A percentile compares a stretch with the other conserved stretches of the same genome.
Evolutionary conservation across 2,329 filamentous ascomycete species (phyloP).

Genomic region (Ophiostoma ulmi): DNA sequence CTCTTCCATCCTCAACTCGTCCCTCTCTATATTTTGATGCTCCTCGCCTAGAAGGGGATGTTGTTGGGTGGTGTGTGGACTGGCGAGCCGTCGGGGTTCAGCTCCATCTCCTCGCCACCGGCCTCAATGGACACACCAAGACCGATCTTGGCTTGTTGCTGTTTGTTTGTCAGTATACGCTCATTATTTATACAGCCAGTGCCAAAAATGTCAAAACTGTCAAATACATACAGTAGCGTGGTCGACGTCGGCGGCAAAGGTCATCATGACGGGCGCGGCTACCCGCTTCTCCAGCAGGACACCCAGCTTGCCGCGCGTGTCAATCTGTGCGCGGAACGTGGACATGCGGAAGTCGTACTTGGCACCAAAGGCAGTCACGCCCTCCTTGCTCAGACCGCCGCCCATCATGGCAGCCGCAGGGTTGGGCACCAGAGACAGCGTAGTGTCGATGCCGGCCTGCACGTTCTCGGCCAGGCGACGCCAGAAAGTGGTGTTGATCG

Average conservation of each 20-base stretch:
- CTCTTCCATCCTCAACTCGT: neutral
- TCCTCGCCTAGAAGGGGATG: constrained; percentile 54
- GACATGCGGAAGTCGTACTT: constrained; percentile 98
- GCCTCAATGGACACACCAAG: constrained; percentile 89
- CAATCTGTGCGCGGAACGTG: constrained; percentile 91
- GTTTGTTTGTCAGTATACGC: constrained; percentile 32
- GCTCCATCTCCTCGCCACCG: constrained; percentile 77
- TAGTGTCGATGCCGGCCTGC: constrained; percentile 92
- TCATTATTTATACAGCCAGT: neutral
- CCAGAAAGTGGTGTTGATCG: constrained; percentile 91
- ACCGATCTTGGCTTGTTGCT: constrained; percentile 95
- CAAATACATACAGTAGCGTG: constrained; percentile 62
- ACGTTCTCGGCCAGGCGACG: constrained; percentile 87
- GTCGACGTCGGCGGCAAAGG: constrained; percentile 94
- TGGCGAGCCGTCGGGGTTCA: constrained; percentile 65
- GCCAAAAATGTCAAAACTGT: neutral
- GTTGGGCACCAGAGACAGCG: constrained; percentile 69
- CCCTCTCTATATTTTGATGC: neutral
- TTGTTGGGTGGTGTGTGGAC: constrained; percentile 51
- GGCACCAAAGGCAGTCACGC: constrained; percentile 82
- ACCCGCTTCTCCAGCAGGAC: constrained; percentile 94
- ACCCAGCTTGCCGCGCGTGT: constrained; percentile 89
- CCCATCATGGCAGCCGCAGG: constrained; percentile 57
- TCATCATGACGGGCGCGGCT: constrained; percentile 84
- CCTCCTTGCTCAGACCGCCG: constrained; percentile 78